These are phyloP conservation scores for Castanospermum australe DNA, from an alignment of 306 rosid genomes.

Conservation along the genomic window DNA sequence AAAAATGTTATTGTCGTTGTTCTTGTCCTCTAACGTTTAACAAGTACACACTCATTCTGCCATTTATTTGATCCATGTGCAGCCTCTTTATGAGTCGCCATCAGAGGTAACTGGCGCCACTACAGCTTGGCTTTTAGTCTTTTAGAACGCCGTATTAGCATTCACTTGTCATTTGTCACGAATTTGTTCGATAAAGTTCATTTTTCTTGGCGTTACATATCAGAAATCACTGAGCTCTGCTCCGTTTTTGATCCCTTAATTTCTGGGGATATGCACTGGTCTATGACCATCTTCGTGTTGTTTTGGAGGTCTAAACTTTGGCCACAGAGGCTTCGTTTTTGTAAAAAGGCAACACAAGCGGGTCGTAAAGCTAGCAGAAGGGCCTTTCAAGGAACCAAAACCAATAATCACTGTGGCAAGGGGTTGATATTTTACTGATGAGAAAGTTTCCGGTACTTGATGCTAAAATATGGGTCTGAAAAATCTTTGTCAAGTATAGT, in stretches of 20 bases:
- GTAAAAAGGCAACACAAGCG: too few relatives aligned
- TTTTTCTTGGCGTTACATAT: not conserved
- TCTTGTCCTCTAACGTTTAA: slow-evolving; percentile 3
- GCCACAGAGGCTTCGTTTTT: not conserved
- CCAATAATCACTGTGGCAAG: not conserved
- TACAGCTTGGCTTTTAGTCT: not conserved
- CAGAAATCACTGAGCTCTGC: not conserved
- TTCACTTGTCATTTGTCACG: slow-evolving; percentile 5
- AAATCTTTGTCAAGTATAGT: too few relatives aligned
- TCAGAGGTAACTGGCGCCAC: slow-evolving; percentile 4
- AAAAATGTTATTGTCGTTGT: not conserved
- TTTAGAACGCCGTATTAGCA: not conserved
- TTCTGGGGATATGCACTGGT: not conserved
- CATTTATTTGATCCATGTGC: slow-evolving; percentile 38
- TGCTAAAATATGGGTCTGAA: too few relatives aligned
- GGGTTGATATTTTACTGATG: not conserved
- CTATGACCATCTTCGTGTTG: not conserved
- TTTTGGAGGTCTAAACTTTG: not conserved
- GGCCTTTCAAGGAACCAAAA: not conserved
- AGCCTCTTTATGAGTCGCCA: slow-evolving; percentile 24
- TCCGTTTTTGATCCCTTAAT: not conserved
- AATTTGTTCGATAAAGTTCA: not conserved
- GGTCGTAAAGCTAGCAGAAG: not conserved
- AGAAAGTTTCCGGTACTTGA: not conserved
- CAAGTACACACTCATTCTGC: not conserved